These are phyloP conservation scores for Fusarium odoratissimum DNA, from an alignment of 2,329 filamentous ascomycete species.

Conservation along the genomic window DNA sequence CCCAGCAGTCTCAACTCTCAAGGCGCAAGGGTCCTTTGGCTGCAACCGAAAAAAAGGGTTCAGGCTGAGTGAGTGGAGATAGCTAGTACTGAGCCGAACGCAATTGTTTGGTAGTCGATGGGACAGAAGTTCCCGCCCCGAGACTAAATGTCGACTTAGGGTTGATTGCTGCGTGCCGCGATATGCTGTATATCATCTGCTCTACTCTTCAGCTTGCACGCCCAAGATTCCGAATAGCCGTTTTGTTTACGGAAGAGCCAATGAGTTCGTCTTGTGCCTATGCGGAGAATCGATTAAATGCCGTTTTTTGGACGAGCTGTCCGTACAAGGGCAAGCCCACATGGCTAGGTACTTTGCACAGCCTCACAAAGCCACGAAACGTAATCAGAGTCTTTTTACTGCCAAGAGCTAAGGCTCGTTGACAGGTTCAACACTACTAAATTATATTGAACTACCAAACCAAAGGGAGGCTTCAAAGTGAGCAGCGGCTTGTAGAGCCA, in stretches of 20 bases:
- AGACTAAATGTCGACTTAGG: not conserved
- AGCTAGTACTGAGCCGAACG: not conserved
- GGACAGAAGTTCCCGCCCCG: not conserved
- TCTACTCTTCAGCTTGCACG: not conserved
- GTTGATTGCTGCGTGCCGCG: too few species aligned
- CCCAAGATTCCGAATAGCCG: not conserved
- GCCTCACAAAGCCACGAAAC: slow-evolving; percentile 34
- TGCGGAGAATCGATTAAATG: not conserved
- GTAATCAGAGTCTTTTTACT: not conserved
- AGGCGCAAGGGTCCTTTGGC: not conserved
- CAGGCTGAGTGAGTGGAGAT: not conserved
- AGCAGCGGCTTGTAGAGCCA: not conserved
- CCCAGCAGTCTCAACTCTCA: not conserved
- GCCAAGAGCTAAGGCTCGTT: not conserved
- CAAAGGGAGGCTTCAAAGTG: not conserved
- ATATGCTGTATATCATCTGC: not conserved
- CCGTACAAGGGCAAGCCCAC: not conserved
- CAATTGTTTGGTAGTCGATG: not conserved
- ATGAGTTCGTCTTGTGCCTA: not conserved
- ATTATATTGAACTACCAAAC: not conserved
- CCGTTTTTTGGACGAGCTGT: not conserved
- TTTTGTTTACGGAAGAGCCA: slow-evolving; percentile 21
- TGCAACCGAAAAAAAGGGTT: not conserved
- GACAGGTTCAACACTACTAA: not conserved
- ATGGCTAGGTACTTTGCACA: slow-evolving; percentile 31